A percentile compares a stretch with the other conserved stretches of the same genome.
Evolutionary conservation across 495 filamentous ascomycete genomes (phyloP).

Genomic region (Pseudomonodictys pantanalensis): DNA sequence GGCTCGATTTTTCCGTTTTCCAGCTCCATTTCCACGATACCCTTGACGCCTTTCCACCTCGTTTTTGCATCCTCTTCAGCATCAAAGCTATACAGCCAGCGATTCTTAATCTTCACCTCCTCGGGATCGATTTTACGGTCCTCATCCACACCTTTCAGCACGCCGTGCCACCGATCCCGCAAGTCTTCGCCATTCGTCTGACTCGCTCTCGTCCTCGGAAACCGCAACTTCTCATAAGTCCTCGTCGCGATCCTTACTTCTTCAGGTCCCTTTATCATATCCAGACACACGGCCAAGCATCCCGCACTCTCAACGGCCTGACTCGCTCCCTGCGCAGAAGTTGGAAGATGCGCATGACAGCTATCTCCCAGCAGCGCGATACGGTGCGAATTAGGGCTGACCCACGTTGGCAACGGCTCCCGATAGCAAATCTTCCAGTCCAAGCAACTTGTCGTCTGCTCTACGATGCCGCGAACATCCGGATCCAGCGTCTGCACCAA

Average conservation of each 20-base stretch:
- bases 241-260: constrained; percentile 50
- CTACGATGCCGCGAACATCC: constrained; percentile 54
- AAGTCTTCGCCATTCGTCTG: constrained; percentile 54
- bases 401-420: constrained; percentile 41
- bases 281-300: constrained; percentile 37
- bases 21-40: constrained; percentile 44
- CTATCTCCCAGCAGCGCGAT: constrained; percentile 41
- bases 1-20: constrained; percentile 43
- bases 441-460: constrained; percentile 56
- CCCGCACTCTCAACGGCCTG: constrained; percentile 42
- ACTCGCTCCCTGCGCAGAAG: constrained; percentile 38
- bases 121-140: constrained; percentile 52
- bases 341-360: constrained; percentile 42
- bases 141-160: constrained; percentile 49
- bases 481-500: constrained; percentile 64
- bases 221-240: constrained; percentile 53
- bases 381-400: constrained; percentile 35
- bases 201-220: constrained; percentile 46
- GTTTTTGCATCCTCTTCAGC: constrained; percentile 49
- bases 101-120: constrained; percentile 50
- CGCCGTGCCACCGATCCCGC: constrained; percentile 53
- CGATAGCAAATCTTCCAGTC: constrained; percentile 72
- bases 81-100: constrained; percentile 52
- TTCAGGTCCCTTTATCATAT: constrained; percentile 42
- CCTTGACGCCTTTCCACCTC: constrained; percentile 45